phyloP scores from a whole-genome alignment of 768 basidiomycete species.

The Leccinellum luteum region DNA sequence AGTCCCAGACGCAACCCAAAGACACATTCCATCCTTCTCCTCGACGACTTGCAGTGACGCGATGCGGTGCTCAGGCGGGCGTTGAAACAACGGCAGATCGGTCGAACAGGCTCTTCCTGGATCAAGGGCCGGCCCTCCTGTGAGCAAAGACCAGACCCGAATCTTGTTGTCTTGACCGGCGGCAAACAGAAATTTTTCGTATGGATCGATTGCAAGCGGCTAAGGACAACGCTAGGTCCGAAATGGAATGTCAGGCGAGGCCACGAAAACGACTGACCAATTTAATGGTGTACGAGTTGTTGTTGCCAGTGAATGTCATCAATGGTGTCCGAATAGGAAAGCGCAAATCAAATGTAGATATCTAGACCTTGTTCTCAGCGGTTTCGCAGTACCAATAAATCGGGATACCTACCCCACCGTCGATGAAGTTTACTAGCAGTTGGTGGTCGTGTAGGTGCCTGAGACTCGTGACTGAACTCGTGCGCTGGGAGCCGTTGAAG shows the following conservation, averaged over 20 bases:
- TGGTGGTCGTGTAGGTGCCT: slow-evolving; percentile 47
- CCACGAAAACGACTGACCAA: slow-evolving; percentile 41
- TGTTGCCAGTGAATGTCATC: slow-evolving; percentile 50
- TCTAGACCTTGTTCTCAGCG: slow-evolving; percentile 35
- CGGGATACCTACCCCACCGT: slow-evolving; percentile 50
- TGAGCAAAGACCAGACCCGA: slow-evolving; percentile 65
- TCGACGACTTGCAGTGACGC: slow-evolving; percentile 49
- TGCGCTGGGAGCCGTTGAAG: slow-evolving; percentile 34
- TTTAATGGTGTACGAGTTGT: slow-evolving; percentile 50
- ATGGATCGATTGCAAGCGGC: slow-evolving; percentile 61
- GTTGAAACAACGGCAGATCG: slow-evolving; percentile 31
- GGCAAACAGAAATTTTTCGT: slow-evolving; percentile 59
- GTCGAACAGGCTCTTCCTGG: not conserved
- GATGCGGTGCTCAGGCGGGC: slow-evolving; percentile 38
- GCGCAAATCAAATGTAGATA: slow-evolving; percentile 63
- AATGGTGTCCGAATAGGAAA: slow-evolving; percentile 47
- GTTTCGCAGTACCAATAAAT: not conserved
- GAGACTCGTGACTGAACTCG: slow-evolving; percentile 54
- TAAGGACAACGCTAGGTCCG: slow-evolving; percentile 26
- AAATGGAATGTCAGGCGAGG: not conserved
- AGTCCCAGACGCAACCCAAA: slow-evolving; percentile 54
- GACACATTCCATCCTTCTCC: slow-evolving; percentile 37
- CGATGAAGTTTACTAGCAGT: slow-evolving; percentile 55
- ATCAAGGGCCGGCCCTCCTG: slow-evolving; percentile 39
- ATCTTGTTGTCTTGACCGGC: slow-evolving; percentile 65